phyloP scores from a whole-genome alignment of 805 yeast genomes.

The Candida nitratophila region DNA sequence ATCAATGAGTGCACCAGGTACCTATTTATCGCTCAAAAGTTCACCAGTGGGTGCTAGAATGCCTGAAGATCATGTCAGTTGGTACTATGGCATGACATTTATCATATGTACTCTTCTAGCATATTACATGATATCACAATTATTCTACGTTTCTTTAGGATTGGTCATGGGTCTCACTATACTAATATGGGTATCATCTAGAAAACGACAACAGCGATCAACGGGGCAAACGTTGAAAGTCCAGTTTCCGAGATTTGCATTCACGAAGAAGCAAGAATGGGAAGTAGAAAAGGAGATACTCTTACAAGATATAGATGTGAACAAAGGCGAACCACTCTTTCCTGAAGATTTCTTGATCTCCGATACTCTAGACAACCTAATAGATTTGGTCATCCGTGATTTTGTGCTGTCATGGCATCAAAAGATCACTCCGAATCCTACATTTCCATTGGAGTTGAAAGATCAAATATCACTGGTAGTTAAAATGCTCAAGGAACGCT shows the following conservation, averaged over 20 bases:
- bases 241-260: constrained; percentile 9
- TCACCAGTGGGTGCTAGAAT: too few species aligned
- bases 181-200: background rate
- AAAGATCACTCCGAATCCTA: constrained; percentile 32
- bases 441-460: constrained; percentile 37
- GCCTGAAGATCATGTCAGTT: too few species aligned
- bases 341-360: constrained; percentile 48
- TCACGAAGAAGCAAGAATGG: constrained; percentile 27
- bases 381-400: constrained; percentile 40
- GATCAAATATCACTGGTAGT: constrained; percentile 36
- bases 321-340: constrained; percentile 20
- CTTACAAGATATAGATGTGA: constrained; percentile 5
- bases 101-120: too few species aligned
- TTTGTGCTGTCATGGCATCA: constrained; percentile 54
- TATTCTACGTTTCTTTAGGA: too few species aligned
- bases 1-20: too few species aligned
- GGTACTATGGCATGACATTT: too few species aligned
- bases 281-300: constrained; percentile 11
- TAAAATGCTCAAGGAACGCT: constrained; percentile 32
- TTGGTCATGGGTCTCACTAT: too few species aligned
- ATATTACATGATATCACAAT: too few species aligned
- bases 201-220: too few species aligned
- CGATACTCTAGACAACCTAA: constrained; percentile 43
- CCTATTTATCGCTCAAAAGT: too few species aligned
- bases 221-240: background rate